Evolutionary conservation across 2,329 filamentous ascomycete species (phyloP), one percentile per base, ranked within the genome.

Genomic region (Fusarium buxicola): DNA sequence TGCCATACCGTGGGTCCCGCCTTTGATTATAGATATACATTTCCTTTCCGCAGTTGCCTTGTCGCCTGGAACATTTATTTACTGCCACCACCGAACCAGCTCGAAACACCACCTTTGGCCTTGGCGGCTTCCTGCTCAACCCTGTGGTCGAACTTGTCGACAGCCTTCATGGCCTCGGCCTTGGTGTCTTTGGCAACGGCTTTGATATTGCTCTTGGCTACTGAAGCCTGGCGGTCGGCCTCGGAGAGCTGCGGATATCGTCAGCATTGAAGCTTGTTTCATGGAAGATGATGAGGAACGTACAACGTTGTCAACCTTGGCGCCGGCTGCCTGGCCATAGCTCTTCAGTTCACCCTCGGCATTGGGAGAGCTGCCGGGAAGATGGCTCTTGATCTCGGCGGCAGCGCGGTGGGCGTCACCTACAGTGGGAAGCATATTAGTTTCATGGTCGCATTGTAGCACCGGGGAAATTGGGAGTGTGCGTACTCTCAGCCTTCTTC

Each of bases 91-190:
- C 92, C 89, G 72, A 97, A 96, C 94, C 93, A 97, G 75, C 90
- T 86, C 36, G 90, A 91, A 70, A 96, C 77, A 64, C 90, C 90
- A 71, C 88, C 86, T 87, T 97, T 97, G 39, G 92, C 91, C 82
- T 97, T 90, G 47, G 88, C 78, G 5, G 92, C 87, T 66, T 88
- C 88, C 66, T 91, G 82, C 81, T 94, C 91, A 48, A 97, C 89
- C 66, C 88, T 93, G 71, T 87, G 86, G 79, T 97, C 94, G 71
- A 94, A 89, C 76, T 90, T 86, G 77, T 97, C 90, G 47, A 95
- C 87, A 72, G 92, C 91, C 74, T 89, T 86, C 70, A 89, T 77
- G 28, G 88, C 79, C 59, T 89, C 83, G 35, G 87, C 84, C 67
- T 89, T 84, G 57, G 85, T 80, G 16, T 89, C 85, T 73, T 89